phyloP scores from a whole-genome alignment of 352 stramenopile genomes.

The Globisporangium mamillatum region DNA sequence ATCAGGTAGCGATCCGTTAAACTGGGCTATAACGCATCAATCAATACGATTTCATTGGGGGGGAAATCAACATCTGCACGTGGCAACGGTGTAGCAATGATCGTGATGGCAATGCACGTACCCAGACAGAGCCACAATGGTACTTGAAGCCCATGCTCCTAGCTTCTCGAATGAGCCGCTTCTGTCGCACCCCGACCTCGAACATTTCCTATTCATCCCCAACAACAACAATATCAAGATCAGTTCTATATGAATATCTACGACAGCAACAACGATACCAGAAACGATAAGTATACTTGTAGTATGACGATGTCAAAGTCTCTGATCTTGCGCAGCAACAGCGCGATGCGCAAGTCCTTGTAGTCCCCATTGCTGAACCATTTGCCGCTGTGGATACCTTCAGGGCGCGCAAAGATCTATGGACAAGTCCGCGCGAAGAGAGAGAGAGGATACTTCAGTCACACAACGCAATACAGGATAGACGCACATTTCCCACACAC shows the following conservation, averaged over 20 bases:
- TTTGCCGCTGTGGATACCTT: constrained; percentile 70
- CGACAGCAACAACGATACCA: background rate
- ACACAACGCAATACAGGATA: background rate
- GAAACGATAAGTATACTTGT: constrained; percentile 27
- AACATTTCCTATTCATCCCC: constrained; percentile 64
- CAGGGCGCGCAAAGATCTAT: constrained; percentile 74
- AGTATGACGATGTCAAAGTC: constrained; percentile 74
- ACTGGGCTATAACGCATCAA: constrained; percentile 22
- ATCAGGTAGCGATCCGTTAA: constrained; percentile 56
- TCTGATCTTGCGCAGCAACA: constrained; percentile 70
- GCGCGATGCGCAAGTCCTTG: constrained; percentile 66
- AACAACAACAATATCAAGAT: background rate
- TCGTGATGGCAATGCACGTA: constrained; percentile 9
- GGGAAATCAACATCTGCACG: background rate
- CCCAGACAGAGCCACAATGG: constrained; percentile 72
- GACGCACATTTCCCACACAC: constrained; percentile 17
- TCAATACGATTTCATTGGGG: background rate
- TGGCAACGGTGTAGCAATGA: background rate
- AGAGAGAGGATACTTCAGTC: background rate
- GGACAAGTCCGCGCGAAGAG: background rate
- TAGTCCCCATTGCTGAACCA: constrained; percentile 72
- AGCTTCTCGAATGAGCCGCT: constrained; percentile 51
- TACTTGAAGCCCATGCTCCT: constrained; percentile 64
- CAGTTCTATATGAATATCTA: background rate
- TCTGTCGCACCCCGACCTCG: constrained; percentile 57